Conservation (phyloP, 305 asterid species). For the Fraxinus ornus region DNA sequence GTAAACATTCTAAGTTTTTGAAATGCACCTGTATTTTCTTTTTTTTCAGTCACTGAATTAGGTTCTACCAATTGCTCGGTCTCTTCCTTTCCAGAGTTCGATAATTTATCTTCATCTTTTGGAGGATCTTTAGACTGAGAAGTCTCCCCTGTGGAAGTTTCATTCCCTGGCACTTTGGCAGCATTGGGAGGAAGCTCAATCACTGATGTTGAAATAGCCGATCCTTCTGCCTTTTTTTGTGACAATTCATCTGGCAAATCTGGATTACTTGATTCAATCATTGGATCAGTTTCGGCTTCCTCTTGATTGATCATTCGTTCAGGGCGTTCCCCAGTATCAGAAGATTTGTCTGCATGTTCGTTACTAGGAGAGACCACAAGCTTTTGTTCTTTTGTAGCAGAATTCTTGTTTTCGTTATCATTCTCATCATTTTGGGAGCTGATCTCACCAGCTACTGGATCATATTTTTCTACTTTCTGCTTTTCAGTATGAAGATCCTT, state of each 20-base stretch:
- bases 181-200: constrained; percentile 49
- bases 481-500: constrained; percentile 40
- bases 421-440: constrained; percentile 34
- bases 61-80: constrained; percentile 37
- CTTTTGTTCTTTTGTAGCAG: constrained; percentile 40
- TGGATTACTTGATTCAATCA: constrained; percentile 39
- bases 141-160: constrained; percentile 34
- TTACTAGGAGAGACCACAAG: constrained; percentile 36
- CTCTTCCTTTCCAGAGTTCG: constrained; percentile 49
- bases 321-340: constrained; percentile 40
- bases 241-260: constrained; percentile 38
- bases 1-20: not conserved
- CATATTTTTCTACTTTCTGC: constrained; percentile 43
- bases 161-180: constrained; percentile 54
- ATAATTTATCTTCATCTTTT: constrained; percentile 51
- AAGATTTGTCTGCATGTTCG: constrained; percentile 31
- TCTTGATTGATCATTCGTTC: constrained; percentile 31
- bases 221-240: constrained; percentile 39
- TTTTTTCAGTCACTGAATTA: constrained; percentile 40
- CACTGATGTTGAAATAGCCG: constrained; percentile 41
- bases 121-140: constrained; percentile 44
- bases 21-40: constrained; percentile 44
- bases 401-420: constrained; percentile 33
- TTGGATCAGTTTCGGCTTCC: constrained; percentile 34
- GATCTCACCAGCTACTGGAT: constrained; percentile 33